phyloP scores from a whole-genome alignment of 441 rosid species.

The Erysimum cheiri region DNA sequence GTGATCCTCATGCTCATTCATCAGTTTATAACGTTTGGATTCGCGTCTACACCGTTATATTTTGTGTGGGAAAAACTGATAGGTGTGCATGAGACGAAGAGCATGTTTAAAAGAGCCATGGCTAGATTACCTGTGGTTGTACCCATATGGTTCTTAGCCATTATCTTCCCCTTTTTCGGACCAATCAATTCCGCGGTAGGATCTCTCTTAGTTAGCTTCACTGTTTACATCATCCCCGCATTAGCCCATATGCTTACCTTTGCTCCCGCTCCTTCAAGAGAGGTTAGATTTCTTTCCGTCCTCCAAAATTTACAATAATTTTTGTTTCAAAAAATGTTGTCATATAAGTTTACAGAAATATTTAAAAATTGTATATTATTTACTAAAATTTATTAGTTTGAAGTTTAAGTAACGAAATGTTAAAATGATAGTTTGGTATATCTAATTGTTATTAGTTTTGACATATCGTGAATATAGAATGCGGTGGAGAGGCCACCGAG shows the following conservation, averaged over 20 bases:
- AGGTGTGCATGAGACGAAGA: conserved; percentile 65
- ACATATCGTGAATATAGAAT: conserved; percentile 48
- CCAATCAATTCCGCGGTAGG: conserved; percentile 83
- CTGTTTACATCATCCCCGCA: conserved; percentile 78
- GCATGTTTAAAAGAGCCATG: conserved; percentile 65
- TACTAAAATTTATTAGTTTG: not conserved
- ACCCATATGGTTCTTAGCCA: conserved; percentile 79
- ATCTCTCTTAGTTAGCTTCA: conserved; percentile 75
- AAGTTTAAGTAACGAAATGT: not conserved
- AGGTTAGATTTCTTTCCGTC: conserved; percentile 45
- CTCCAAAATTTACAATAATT: not conserved
- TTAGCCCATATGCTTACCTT: conserved; percentile 77
- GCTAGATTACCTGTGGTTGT: conserved; percentile 72
- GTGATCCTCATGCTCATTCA: conserved; percentile 79
- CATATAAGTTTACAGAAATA: not conserved
- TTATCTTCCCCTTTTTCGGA: conserved; percentile 76
- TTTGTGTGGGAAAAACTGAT: conserved; percentile 79
- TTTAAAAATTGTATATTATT: not conserved
- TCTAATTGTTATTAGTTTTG: not conserved
- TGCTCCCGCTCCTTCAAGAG: conserved; percentile 69
- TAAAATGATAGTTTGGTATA: not conserved
- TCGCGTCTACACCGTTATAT: conserved; percentile 78
- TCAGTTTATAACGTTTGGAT: conserved; percentile 79
- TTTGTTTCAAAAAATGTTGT: not conserved
- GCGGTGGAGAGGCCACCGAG: conserved; percentile 73